Conservation (phyloP, 148 eudicot species). For the Polygonum maritimum region DNA sequence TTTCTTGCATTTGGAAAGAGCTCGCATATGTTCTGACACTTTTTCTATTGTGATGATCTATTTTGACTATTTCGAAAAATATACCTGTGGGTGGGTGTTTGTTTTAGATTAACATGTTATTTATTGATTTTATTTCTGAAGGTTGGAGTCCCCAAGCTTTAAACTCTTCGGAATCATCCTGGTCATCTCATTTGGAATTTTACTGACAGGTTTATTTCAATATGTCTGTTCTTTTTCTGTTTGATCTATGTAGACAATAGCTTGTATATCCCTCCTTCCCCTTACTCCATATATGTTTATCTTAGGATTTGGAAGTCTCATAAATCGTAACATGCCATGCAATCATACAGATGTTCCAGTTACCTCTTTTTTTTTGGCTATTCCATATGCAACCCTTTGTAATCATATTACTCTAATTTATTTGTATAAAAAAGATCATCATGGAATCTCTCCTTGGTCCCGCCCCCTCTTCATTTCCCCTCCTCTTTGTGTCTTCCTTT, state of each 20-base stretch:
- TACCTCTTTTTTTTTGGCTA: not conserved
- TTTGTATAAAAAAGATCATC: not conserved
- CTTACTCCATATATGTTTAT: not conserved
- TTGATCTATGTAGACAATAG: not conserved
- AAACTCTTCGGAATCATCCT: constrained; percentile 85
- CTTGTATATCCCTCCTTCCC: not conserved
- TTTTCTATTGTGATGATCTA: not conserved
- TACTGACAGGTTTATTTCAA: constrained; percentile 62
- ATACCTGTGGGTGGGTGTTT: not conserved
- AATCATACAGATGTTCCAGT: not conserved
- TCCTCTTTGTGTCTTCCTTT: not conserved
- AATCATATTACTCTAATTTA: not conserved
- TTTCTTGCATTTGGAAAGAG: not conserved
- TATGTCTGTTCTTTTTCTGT: not conserved
- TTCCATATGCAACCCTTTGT: not conserved
- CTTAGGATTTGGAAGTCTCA: not conserved
- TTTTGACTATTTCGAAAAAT: not conserved
- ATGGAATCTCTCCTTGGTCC: not conserved
- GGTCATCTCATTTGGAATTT: constrained; percentile 68
- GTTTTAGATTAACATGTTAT: not conserved
- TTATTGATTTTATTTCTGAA: constrained; percentile 15
- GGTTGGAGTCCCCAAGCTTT: constrained; percentile 92
- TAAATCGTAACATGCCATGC: not conserved
- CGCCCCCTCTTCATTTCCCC: not conserved
- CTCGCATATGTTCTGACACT: not conserved